Evolutionary conservation across 371 early-diverging fungal genomes (phyloP).

Genomic region (Mortierella sp.): DNA sequence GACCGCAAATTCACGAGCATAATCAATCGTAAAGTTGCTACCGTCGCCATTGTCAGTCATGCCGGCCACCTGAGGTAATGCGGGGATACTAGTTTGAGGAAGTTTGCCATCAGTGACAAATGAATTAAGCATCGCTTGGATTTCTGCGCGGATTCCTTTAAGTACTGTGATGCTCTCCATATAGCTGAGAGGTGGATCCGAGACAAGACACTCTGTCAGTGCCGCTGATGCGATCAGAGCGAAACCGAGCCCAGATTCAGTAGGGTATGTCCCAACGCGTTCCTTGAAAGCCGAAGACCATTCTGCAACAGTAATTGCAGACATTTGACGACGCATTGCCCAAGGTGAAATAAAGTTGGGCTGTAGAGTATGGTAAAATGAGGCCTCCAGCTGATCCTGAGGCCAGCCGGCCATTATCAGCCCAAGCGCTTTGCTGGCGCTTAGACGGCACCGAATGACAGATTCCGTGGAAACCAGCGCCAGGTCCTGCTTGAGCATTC

Average conservation of each 20-base stretch:
- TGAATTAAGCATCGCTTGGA: constrained; percentile 75
- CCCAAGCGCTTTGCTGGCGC: constrained; percentile 86
- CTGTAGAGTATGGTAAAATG: constrained; percentile 52
- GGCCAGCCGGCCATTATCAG: constrained; percentile 77
- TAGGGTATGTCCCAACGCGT: constrained; percentile 61
- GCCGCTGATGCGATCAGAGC: constrained; percentile 65
- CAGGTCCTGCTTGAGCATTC: constrained; percentile 93
- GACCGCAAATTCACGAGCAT: constrained; percentile 67
- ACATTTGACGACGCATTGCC: constrained; percentile 86
- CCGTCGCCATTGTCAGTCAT: constrained; percentile 65
- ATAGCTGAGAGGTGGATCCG: constrained; percentile 63
- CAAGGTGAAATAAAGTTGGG: constrained; percentile 73
- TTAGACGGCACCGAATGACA: constrained; percentile 86
- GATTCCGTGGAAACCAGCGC: constrained; percentile 82
- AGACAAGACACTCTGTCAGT: constrained; percentile 66
- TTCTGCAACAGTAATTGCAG: constrained; percentile 86
- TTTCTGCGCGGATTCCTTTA: constrained; percentile 80
- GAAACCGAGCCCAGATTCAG: constrained; percentile 63
- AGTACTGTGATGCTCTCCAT: constrained; percentile 80
- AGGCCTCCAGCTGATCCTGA: constrained; percentile 58
- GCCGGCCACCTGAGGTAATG: constrained; percentile 71
- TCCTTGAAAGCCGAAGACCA: constrained; percentile 76
- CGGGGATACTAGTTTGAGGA: constrained; percentile 62
- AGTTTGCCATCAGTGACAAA: constrained; percentile 70
- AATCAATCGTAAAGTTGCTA: constrained; percentile 73